phyloP scores from a whole-genome alignment of 2,329 filamentous ascomycete species.

The Talaromyces sp. region DNA sequence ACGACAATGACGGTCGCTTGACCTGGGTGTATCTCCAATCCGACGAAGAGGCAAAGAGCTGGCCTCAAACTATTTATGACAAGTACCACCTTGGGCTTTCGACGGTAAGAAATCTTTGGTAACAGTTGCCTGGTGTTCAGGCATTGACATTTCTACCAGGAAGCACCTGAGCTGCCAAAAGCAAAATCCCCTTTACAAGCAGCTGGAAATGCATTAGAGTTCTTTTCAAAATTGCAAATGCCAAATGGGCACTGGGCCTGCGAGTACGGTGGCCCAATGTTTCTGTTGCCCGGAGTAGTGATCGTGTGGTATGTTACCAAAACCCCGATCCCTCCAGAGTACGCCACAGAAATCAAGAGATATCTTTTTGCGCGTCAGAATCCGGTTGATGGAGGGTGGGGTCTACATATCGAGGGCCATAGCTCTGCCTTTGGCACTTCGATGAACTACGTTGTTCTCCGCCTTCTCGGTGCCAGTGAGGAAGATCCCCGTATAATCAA shows the following conservation, averaged over 20 bases:
- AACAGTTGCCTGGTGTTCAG: background rate
- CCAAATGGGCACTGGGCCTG: constrained; percentile 91
- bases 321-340: constrained; percentile 73
- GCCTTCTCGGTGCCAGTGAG: constrained; percentile 74
- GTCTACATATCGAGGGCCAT: constrained; percentile 88
- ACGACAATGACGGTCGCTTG: constrained; percentile 75
- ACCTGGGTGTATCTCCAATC: constrained; percentile 87
- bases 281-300: constrained; percentile 79
- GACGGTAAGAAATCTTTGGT: constrained; percentile 51
- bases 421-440: constrained; percentile 86
- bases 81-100: constrained; percentile 80
- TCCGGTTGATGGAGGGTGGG: constrained; percentile 91
- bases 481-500: constrained; percentile 82
- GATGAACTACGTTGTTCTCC: constrained; percentile 78
- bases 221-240: constrained; percentile 86
- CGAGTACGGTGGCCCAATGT: constrained; percentile 97
- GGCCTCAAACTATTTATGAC: constrained; percentile 86
- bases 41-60: constrained; percentile 64
- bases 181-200: constrained; percentile 70
- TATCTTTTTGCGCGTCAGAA: constrained; percentile 84
- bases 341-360: constrained; percentile 82
- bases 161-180: constrained; percentile 64
- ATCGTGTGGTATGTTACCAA: constrained; percentile 85
- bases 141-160: constrained; percentile 43
- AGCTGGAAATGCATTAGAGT: constrained; percentile 75